phyloP scores from a whole-genome alignment of 371 early-diverging fungal genomes.

The Mucor piriformis region DNA sequence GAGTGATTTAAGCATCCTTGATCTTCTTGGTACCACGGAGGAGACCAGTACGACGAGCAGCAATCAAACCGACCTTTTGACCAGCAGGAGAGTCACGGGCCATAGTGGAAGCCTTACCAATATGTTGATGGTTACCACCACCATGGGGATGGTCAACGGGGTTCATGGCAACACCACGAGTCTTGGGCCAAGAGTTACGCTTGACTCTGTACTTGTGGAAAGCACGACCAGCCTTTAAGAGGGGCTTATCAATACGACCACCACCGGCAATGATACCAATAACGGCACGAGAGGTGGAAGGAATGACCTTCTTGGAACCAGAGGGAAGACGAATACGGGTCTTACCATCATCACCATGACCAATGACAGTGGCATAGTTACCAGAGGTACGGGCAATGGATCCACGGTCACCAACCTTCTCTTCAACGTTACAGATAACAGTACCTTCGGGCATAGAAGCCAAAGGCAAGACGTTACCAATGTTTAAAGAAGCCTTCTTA shows the following conservation, averaged over 20 bases:
- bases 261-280: constrained; percentile 99
- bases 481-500: constrained; percentile 94
- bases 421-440: constrained; percentile 98
- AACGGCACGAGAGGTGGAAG: constrained; percentile 92
- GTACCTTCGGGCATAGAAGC: constrained; percentile 99
- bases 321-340: constrained; percentile 98
- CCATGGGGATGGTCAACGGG: constrained; percentile 91
- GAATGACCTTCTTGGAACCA: constrained; percentile 97
- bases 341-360: constrained; percentile 98
- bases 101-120: constrained; percentile 99
- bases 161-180: constrained; percentile 99
- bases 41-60: constrained; percentile 38
- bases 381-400: constrained; percentile 97
- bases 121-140: constrained; percentile 97
- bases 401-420: constrained; percentile 97
- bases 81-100: constrained; percentile 80
- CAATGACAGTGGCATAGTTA: constrained; percentile 98
- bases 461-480: constrained; percentile 97
- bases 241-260: constrained; percentile 99
- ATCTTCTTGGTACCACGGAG: constrained; percentile 84
- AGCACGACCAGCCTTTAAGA: constrained; percentile 99
- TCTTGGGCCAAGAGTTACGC: constrained; percentile 99
- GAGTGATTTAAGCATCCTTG: constrained; percentile 46
- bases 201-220: constrained; percentile 98
- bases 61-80: constrained; percentile 40